phyloP scores from a whole-genome alignment of 139 green algal species.

The Chlamydomonas incerta region DNA sequence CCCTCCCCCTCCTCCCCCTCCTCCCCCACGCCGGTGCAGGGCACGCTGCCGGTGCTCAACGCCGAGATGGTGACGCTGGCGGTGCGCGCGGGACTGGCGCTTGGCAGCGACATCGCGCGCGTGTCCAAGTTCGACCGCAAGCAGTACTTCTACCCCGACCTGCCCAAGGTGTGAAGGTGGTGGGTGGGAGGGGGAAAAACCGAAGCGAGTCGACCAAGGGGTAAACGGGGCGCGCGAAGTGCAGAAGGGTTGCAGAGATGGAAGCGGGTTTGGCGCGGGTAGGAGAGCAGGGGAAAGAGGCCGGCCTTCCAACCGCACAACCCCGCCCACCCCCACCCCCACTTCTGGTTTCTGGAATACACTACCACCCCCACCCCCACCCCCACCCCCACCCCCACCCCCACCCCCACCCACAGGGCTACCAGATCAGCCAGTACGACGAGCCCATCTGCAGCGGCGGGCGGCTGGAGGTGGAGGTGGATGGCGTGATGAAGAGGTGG shows the following conservation, averaged over 20 bases:
- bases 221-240: background rate
- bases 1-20: too few relatives aligned
- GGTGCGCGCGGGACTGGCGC: slow-evolving; percentile 85
- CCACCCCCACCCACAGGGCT: slow-evolving; percentile 73
- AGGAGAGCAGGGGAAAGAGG: too few relatives aligned
- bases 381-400: too few relatives aligned
- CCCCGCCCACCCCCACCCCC: too few relatives aligned
- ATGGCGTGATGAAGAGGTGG: slow-evolving; percentile 55
- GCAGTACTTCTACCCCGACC: slow-evolving; percentile 99
- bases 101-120: slow-evolving; percentile 80
- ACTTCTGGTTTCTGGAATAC: too few relatives aligned
- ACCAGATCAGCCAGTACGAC: slow-evolving; percentile 98
- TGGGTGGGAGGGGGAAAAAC: background rate
- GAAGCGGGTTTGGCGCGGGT: background rate
- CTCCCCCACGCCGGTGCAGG: too few relatives aligned
- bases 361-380: too few relatives aligned
- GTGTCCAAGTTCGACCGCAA: slow-evolving; percentile 98
- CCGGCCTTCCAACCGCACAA: too few relatives aligned
- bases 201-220: too few relatives aligned
- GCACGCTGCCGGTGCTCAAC: slow-evolving; percentile 91
- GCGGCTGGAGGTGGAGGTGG: slow-evolving; percentile 65
- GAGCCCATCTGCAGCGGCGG: slow-evolving; percentile 82
- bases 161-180: slow-evolving; percentile 82
- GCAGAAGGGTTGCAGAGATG: too few relatives aligned
- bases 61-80: slow-evolving; percentile 77